These are phyloP conservation scores for Paxillus ammoniavirescens DNA, from an alignment of 768 basidiomycete genomes.

Conservation along the genomic window DNA sequence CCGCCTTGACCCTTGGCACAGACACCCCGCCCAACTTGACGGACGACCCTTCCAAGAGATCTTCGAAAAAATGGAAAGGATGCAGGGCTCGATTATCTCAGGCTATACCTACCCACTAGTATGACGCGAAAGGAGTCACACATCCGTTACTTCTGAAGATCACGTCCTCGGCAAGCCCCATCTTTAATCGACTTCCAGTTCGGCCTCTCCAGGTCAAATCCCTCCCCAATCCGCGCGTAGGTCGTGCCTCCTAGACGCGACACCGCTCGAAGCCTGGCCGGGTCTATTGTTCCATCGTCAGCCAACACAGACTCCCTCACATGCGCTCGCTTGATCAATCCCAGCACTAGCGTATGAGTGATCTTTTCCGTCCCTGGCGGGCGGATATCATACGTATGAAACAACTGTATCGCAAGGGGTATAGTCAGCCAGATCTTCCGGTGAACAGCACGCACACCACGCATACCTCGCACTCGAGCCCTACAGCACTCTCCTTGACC, in stretches of 20 bases:
- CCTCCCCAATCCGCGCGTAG: slow-evolving; percentile 48
- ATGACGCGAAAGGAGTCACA: neutral
- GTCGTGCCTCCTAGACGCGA: slow-evolving; percentile 54
- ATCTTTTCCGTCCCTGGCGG: slow-evolving; percentile 35
- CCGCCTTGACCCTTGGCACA: neutral
- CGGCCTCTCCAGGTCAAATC: slow-evolving; percentile 44
- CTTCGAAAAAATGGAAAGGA: slow-evolving; percentile 24
- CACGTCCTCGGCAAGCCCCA: neutral
- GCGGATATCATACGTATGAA: slow-evolving; percentile 48
- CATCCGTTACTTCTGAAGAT: slow-evolving; percentile 2
- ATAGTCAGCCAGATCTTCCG: slow-evolving; percentile 9
- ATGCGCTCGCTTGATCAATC: slow-evolving; percentile 54
- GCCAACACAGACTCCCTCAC: slow-evolving; percentile 48
- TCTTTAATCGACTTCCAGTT: slow-evolving; percentile 34
- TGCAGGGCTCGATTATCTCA: slow-evolving; percentile 5
- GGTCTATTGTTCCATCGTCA: slow-evolving; percentile 43
- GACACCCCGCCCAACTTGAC: neutral
- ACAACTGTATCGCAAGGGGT: slow-evolving; percentile 38
- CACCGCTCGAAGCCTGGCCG: slow-evolving; percentile 46
- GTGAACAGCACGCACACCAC: slow-evolving; percentile 15
- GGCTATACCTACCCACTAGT: slow-evolving; percentile 2
- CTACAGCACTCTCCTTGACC: slow-evolving; percentile 57
- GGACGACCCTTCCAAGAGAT: slow-evolving; percentile 4
- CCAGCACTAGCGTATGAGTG: slow-evolving; percentile 48
- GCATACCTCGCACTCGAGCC: slow-evolving; percentile 60